phyloP scores from a whole-genome alignment of 2,329 filamentous ascomycete species.

The Niveomyces coronatus region DNA sequence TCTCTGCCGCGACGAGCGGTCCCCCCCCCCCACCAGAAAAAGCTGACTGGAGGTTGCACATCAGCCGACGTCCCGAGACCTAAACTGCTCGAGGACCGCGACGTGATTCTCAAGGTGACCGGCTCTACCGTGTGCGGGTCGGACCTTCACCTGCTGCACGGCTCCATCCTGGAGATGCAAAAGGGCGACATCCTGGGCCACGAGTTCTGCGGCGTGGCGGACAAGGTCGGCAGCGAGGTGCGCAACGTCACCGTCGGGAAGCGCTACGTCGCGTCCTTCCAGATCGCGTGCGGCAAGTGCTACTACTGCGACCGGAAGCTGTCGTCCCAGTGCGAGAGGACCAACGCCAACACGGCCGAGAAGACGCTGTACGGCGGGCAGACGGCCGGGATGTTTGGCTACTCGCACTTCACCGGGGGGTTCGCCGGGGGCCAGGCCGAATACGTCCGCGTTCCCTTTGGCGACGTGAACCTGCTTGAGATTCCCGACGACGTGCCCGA shows the following conservation, averaged over 20 bases:
- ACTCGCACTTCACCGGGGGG: slow-evolving; percentile 71
- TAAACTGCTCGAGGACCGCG: slow-evolving; percentile 58
- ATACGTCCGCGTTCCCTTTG: slow-evolving; percentile 72
- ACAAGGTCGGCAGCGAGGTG: slow-evolving; percentile 43
- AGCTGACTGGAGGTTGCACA: slow-evolving; percentile 10
- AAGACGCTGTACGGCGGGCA: slow-evolving; percentile 70
- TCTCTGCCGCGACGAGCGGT: too few species aligned
- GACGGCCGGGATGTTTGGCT: slow-evolving; percentile 65
- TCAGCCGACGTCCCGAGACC: slow-evolving; percentile 57
- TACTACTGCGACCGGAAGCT: slow-evolving; percentile 71
- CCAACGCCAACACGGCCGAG: slow-evolving; percentile 61
- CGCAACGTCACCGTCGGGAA: slow-evolving; percentile 47
- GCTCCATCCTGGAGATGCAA: slow-evolving; percentile 45
- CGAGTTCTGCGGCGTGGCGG: slow-evolving; percentile 48
- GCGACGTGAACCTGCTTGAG: slow-evolving; percentile 69
- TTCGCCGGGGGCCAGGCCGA: slow-evolving; percentile 85
- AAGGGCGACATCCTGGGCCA: slow-evolving; percentile 59
- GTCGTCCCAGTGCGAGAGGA: slow-evolving; percentile 70
- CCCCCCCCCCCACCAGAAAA: too few species aligned
- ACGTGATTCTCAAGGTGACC: slow-evolving; percentile 73
- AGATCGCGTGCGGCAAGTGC: slow-evolving; percentile 67
- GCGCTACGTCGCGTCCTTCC: slow-evolving; percentile 76
- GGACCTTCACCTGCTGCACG: slow-evolving; percentile 48
- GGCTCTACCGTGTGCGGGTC: slow-evolving; percentile 49
- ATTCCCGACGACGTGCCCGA: slow-evolving; percentile 73